A percentile compares a stretch with the other conserved stretches of the same genome.
Evolutionary conservation across 176 grass and related monocot species (phyloP).

Genomic region (Areca catechu): DNA sequence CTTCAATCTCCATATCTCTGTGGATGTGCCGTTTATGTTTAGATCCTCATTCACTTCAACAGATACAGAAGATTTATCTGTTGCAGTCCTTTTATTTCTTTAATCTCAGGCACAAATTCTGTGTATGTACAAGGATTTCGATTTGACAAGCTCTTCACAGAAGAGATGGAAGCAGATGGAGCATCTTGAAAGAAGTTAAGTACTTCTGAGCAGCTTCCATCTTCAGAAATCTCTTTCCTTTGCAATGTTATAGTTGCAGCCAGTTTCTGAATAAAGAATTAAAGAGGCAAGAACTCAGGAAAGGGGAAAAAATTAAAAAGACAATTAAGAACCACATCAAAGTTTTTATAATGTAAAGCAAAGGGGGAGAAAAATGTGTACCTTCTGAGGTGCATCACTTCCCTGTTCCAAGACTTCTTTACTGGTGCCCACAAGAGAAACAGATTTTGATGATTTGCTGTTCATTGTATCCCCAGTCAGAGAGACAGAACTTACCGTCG

Average conservation of each 20-base stretch:
- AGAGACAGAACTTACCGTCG: slow-evolving; percentile 21
- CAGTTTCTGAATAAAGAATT: background rate
- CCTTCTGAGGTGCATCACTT: slow-evolving; percentile 3
- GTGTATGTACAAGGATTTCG: background rate
- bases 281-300: no score
- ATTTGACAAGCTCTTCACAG: slow-evolving; percentile 7
- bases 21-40: background rate
- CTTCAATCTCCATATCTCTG: background rate
- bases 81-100: background rate
- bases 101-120: background rate
- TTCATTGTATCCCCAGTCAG: slow-evolving; percentile 23
- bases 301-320: background rate
- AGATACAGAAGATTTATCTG: background rate
- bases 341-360: no score
- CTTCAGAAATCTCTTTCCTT: slow-evolving; percentile 9
- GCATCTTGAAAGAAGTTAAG: slow-evolving; percentile 1
- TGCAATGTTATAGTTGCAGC: background rate
- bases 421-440: background rate
- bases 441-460: slow-evolving; percentile 17
- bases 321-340: no score
- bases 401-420: background rate
- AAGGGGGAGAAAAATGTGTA: background rate
- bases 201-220: slow-evolving; percentile 10
- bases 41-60: no score
- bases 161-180: background rate